phyloP scores from a whole-genome alignment of 495 filamentous ascomycete genomes.

The Jackrogersella multiformis region DNA sequence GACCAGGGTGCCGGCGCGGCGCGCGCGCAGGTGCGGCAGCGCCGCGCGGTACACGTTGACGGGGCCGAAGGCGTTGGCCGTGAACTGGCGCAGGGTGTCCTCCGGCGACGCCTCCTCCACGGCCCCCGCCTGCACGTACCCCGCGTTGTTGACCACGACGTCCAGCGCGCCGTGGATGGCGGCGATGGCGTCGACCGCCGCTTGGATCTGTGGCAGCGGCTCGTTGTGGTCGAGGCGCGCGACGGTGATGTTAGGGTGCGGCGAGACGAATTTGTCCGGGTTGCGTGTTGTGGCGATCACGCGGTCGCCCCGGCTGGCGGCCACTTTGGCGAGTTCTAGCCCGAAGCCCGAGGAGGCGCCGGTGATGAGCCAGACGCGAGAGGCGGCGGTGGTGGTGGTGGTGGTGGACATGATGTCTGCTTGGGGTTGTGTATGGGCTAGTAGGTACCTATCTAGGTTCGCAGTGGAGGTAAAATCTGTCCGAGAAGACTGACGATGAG shows the following conservation, averaged over 20 bases:
- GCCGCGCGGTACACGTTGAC: conserved; percentile 58
- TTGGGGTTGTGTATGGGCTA: neutral
- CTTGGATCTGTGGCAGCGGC: conserved; percentile 39
- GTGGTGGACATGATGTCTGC: too few relatives aligned
- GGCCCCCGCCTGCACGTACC: conserved; percentile 50
- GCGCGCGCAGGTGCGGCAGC: conserved; percentile 54
- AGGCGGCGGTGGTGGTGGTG: conserved; percentile 25
- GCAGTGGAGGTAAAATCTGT: neutral
- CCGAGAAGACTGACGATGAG: neutral
- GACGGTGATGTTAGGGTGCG: conserved; percentile 38
- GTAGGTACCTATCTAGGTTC: neutral
- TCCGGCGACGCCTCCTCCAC: conserved; percentile 55
- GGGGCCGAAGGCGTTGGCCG: conserved; percentile 62
- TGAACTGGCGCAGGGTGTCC: conserved; percentile 52
- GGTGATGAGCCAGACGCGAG: conserved; percentile 64
- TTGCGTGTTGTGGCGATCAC: conserved; percentile 65
- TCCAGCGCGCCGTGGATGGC: conserved; percentile 48
- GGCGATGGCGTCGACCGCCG: conserved; percentile 41
- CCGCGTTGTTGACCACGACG: conserved; percentile 52
- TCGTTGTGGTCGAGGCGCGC: conserved; percentile 52
- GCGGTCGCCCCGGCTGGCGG: conserved; percentile 57
- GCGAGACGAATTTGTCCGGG: conserved; percentile 40
- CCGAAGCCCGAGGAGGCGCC: conserved; percentile 65
- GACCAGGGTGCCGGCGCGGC: conserved; percentile 56
- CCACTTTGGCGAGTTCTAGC: conserved; percentile 53